Conservation (phyloP, 1,284 basidiomycete species). For the Laetiporus sulphureus region DNA sequence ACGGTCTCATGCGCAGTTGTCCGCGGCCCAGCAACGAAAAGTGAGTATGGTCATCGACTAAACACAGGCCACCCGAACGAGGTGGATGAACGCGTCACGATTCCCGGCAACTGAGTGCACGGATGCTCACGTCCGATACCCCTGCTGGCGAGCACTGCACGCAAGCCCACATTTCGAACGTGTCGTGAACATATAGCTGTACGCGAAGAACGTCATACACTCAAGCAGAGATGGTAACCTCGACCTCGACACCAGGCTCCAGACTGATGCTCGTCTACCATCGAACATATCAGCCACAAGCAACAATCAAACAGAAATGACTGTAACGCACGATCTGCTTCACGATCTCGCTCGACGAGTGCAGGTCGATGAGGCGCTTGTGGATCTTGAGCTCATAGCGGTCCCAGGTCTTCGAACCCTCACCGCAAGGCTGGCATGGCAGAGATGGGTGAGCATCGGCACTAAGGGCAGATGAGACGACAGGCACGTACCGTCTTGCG, state of each 20-base stretch:
- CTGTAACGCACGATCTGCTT: conserved; percentile 93
- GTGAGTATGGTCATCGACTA: no score
- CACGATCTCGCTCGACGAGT: conserved; percentile 98
- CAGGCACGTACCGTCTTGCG: conserved; percentile 80
- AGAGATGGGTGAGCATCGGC: neutral
- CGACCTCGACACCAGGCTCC: conserved; percentile 99
- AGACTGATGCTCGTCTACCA: conserved; percentile 92
- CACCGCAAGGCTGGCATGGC: conserved; percentile 85
- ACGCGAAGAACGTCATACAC: no score
- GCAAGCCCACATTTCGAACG: no score
- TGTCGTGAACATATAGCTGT: no score
- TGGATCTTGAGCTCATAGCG: conserved; percentile 99
- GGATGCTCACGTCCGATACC: no score
- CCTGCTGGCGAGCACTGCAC: no score
- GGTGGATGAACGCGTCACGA: no score
- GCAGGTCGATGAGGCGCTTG: conserved; percentile 99
- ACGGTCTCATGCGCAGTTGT: no score
- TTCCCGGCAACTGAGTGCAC: no score
- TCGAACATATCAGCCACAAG: conserved; percentile 1
- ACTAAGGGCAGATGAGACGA: neutral
- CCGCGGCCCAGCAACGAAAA: no score
- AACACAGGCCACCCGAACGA: no score
- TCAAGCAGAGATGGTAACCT: conserved; percentile 89
- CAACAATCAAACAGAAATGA: neutral
- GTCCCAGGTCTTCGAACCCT: conserved; percentile 99